Evolutionary conservation across 1,139 yeast genomes (phyloP).

Genomic region (Diutina scorzettiae): DNA sequence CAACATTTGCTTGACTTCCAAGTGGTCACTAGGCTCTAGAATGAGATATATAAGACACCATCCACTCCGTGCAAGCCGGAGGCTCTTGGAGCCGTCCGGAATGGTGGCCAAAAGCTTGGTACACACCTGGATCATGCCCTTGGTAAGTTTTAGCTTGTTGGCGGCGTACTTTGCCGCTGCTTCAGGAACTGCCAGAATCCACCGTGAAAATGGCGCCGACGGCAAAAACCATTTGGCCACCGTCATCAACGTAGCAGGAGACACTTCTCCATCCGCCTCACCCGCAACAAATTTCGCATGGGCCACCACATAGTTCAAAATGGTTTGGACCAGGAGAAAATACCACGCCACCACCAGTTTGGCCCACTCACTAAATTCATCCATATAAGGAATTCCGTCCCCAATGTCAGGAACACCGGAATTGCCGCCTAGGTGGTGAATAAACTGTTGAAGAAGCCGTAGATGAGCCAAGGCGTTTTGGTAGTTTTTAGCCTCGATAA

Average conservation of each 20-base stretch:
- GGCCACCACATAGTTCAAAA: not conserved
- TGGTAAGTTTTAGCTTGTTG: not conserved
- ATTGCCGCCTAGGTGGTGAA: not conserved
- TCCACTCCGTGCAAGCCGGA: not conserved
- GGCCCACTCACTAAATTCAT: not conserved
- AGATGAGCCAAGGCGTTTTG: not conserved
- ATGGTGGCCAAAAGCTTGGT: not conserved
- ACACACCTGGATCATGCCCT: not conserved
- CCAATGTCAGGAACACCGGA: not conserved
- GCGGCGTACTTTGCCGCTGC: not conserved
- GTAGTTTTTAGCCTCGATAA: slow-evolving; percentile 1
- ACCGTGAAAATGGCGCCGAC: not conserved
- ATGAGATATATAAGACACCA: not conserved
- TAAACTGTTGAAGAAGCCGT: not conserved
- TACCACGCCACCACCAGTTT: slow-evolving; percentile 5
- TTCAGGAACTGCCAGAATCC: not conserved
- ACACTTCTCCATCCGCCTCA: not conserved
- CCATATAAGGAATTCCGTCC: not conserved
- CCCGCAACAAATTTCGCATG: not conserved
- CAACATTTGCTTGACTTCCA: not conserved
- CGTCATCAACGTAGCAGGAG: not conserved
- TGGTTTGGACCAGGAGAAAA: not conserved
- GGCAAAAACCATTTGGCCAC: not conserved
- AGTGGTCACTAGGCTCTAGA: not conserved
- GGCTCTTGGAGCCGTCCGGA: not conserved